Conservation (phyloP, 768 basidiomycete species). For the Cubamyces lactineus region DNA sequence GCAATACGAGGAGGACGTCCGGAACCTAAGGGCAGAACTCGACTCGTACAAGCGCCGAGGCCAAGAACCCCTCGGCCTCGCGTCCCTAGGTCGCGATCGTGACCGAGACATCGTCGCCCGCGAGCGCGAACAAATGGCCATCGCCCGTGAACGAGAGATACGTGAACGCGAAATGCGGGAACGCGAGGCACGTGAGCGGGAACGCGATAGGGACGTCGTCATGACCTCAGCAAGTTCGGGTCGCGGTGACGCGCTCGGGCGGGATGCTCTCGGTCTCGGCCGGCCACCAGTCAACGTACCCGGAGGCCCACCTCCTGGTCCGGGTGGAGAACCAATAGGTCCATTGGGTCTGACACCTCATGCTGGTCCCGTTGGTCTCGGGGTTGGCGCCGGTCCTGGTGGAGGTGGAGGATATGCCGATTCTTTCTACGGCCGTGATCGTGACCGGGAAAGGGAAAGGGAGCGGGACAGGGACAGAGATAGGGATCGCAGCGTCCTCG, state of each 20-base stretch:
- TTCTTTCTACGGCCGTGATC: conserved; percentile 43
- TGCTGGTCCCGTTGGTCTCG: conserved; percentile 33
- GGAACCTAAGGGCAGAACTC: conserved; percentile 69
- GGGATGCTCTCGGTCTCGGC: conserved; percentile 27
- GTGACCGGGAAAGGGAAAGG: conserved; percentile 32
- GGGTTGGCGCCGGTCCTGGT: conserved; percentile 33
- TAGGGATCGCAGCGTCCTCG: conserved; percentile 15
- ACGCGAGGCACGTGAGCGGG: conserved; percentile 39
- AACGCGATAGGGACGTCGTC: conserved; percentile 35
- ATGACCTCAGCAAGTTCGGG: conserved; percentile 26
- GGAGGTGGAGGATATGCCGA: conserved; percentile 38
- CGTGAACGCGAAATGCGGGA: conserved; percentile 27
- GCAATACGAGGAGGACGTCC: conserved; percentile 86
- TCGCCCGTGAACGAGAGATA: conserved; percentile 37
- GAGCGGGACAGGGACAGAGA: conserved; percentile 39
- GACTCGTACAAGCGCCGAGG: conserved; percentile 51
- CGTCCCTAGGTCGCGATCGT: conserved; percentile 34
- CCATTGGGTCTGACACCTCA: conserved; percentile 28
- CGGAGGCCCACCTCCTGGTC: conserved; percentile 23
- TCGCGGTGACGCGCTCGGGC: conserved; percentile 27
- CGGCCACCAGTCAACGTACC: conserved; percentile 18
- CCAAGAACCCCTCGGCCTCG: conserved; percentile 35
- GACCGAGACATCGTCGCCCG: conserved; percentile 32
- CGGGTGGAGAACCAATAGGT: conserved; percentile 20
- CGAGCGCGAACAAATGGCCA: conserved; percentile 34